Base-by-base conservation (phyloP, 345 rosid species). In the Syzygium aqueum region DNA sequence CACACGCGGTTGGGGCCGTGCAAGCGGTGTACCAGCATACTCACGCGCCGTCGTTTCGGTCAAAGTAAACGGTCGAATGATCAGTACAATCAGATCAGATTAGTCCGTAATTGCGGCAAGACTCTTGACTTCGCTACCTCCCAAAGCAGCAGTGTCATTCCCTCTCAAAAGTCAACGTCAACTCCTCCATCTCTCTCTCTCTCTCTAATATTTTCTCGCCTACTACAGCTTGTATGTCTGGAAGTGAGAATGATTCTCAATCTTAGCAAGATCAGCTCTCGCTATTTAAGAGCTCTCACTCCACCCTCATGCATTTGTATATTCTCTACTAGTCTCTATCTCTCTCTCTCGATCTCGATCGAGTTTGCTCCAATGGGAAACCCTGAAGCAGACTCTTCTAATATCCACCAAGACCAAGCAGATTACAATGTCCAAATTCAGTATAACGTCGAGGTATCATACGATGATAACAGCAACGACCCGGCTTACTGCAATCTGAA, bases 361-460 rank as follows among this genome's bases (percentile, higher is more conserved):
- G 53, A 25, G 46, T 54, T 84, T 54, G 37, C 85, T 16, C 40
- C 46, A 0, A 84, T 84, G 85, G 59, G 61, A 84, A 52, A 37
- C 46, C 61, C 59, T 51, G 61, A 84, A 84, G 61, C 43, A 84
- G 85, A 52, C 46, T 9, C 85, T 84, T 19, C 86, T 85, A 21
- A 77, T 49, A 23, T 50, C 50, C 27, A 54, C 2, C n/a, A 87
- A 50, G 54, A 56, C 56, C 61, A 87, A 54, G 51, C 21, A 50
- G 83, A 85, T 46, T 82, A 50, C 15, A 30, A 16, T 54, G 33
- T 53, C 77, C 88, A 53, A 46, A 43, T 51, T 25, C 87, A 63
- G 61, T 61, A 82, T 17, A 80, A 61, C 40, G 90, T 30, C 43
- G 53, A 84, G 28, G 54, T 12, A 8, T 56, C 87, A 46, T 25